Conservation (phyloP, 1,284 basidiomycete genomes). For the Microbotryum saponariae region DNA sequence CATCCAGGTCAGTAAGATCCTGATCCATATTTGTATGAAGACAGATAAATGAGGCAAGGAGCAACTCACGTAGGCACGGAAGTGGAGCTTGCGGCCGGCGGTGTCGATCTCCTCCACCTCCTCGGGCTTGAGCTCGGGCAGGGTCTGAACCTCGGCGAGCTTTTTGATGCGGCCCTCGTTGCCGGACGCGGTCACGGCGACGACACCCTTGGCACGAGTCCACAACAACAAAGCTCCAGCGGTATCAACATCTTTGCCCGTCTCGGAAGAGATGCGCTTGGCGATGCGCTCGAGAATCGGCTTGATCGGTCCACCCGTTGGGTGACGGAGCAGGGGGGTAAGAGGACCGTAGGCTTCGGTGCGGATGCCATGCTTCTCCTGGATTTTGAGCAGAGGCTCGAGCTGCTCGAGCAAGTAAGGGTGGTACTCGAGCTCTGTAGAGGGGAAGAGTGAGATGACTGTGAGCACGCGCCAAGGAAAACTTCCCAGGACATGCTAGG, state of each 20-base stretch:
- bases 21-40: too few relatives aligned
- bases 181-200: conserved; percentile 66
- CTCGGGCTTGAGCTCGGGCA: conserved; percentile 54
- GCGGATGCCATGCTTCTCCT: conserved; percentile 30
- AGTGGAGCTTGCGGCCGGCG: conserved; percentile 55
- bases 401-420: conserved; percentile 32
- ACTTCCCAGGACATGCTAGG: too few relatives aligned
- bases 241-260: conserved; percentile 48
- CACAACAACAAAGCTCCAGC: conserved; percentile 57
- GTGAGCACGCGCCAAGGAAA: neutral
- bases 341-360: conserved; percentile 52
- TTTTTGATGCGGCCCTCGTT: conserved; percentile 61
- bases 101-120: conserved; percentile 59
- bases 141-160: conserved; percentile 52
- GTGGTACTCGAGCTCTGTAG: conserved; percentile 32
- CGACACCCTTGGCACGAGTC: conserved; percentile 52
- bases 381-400: conserved; percentile 29
- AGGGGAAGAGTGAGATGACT: neutral
- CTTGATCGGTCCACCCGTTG: conserved; percentile 54
- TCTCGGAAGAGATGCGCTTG: conserved; percentile 36
- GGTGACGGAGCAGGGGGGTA: conserved; percentile 40
- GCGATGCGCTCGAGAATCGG: conserved; percentile 50
- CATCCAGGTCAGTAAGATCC: too few relatives aligned
- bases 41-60: neutral
- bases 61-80: conserved; percentile 40